Evolutionary conservation across 495 filamentous ascomycete species (phyloP), one percentile per base, ranked within the genome.

Genomic region (Neurospora africana): DNA sequence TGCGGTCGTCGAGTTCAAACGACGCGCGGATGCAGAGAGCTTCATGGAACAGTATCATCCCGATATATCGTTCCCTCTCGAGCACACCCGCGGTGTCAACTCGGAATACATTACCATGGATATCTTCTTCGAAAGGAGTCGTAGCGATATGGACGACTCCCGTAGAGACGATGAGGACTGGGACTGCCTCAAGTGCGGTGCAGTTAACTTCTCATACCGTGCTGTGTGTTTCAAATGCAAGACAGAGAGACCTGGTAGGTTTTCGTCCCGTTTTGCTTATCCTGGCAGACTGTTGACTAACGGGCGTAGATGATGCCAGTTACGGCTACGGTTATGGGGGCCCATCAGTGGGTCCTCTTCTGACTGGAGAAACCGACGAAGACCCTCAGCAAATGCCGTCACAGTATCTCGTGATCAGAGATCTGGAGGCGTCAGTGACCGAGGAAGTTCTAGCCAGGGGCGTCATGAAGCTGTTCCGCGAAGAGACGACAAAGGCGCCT

Each of bases 391-490:
- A 88, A 67, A 86, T 87, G 5, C 88, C 92, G 2, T 95, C 92
- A 3, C 93, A 95, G 69, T 94, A 94, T 72, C 83, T 97, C 19
- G 86, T 97, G 5, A 84, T 97, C 39, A 88, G 92, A 61, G 88
- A 88, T 19, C 83, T 97, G n/a, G 90, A 93, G 47, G 78, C 87
- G 7, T 88, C 90, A 4, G 90, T 93, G 27, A 91, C 85, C 21
- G 94, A 97, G 79, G 87, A 93, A 72, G 83, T 94, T 15, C 84
- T 97, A 3, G 91, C 92, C 1, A 91, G 90, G 75, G 93, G 92
- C 41, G 88, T 94, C 37, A 87, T 89, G 71, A 97, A 95, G 79
- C 83, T 97, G 13, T 92, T 91, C 69, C 73, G 84, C 36, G 76
- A 84, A 19, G 80, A 79, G 9, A 72, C 74, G 15, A n/a, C 74